Evolutionary conservation across 768 basidiomycete species (phyloP).

Genomic region (Podaxis rugospora): DNA sequence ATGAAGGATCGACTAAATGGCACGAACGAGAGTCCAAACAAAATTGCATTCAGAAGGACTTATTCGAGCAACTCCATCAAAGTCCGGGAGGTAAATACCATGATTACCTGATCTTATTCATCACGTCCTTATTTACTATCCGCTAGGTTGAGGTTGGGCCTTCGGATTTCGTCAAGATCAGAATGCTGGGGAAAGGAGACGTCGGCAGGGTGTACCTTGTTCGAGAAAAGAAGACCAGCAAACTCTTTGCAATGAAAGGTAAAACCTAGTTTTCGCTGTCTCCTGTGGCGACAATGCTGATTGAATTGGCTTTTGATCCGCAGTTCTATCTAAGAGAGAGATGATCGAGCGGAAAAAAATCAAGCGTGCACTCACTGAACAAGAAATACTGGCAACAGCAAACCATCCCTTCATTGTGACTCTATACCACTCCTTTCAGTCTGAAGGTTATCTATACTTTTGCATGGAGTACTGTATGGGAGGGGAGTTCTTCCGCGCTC

Average conservation of each 20-base stretch:
- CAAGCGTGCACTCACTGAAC: constrained; percentile 96
- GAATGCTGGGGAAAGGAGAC: constrained; percentile 97
- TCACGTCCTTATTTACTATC: constrained; percentile 14
- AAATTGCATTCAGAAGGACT: constrained; percentile 82
- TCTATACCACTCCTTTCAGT: constrained; percentile 98
- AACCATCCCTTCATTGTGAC: constrained; percentile 99
- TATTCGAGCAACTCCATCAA: constrained; percentile 99
- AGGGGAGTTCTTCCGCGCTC: constrained; percentile 97
- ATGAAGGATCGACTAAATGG: constrained; percentile 41
- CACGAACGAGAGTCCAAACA: constrained; percentile 41
- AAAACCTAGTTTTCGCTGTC: constrained; percentile 27
- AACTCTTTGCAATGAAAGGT: constrained; percentile 99
- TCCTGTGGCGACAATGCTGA: constrained; percentile 32
- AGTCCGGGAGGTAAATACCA: constrained; percentile 64
- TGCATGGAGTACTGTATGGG: constrained; percentile 99
- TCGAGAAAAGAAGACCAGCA: constrained; percentile 94
- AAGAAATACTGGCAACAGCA: constrained; percentile 96
- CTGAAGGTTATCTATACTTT: constrained; percentile 95
- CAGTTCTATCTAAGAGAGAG: constrained; percentile 97
- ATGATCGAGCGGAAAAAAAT: constrained; percentile 99
- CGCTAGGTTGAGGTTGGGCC: constrained; percentile 89
- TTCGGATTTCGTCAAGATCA: constrained; percentile 92
- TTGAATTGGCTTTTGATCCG: constrained; percentile 28
- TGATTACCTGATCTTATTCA: constrained; percentile 6
- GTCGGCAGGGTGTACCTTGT: constrained; percentile 99